Base-by-base conservation (phyloP, 2,329 filamentous ascomycete species). In the Hirsutella rhossiliensis region DNA sequence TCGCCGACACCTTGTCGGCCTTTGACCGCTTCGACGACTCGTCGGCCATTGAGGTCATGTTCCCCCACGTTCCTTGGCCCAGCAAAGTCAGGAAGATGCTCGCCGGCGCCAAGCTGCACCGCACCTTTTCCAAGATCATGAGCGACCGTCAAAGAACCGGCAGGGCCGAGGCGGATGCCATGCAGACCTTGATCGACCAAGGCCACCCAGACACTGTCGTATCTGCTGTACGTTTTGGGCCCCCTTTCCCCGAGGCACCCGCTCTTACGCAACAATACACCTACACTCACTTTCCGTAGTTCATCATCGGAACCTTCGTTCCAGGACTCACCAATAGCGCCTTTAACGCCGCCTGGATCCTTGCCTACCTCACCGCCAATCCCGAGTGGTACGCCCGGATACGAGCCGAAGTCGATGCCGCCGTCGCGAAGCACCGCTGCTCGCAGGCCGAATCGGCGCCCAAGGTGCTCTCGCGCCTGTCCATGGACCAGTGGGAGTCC, bases 311-410 rank as follows among this genome's bases (percentile, higher is more conserved):
- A 11, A 61, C 71, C 0, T 57, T 79, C 3, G 76, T 75, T 52
- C 73, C 75, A 1, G 75, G 74, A n/a, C 60, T 73, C 30, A 49
- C 76, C n/a, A 79, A 78, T 56, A 72, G 62, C 20, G 73, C 72
- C 32, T 67, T 75, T 54, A 77, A 75, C 48, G 68, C 71, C 1
- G 67, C 68, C 2, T 77, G 69, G 65, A 58, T 77, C 47, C 54
- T 78, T 47, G 47, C 67, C 55, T 66, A 72, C 62, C 62, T 80
- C 43, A 55, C 72, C 43, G 45, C 65, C 42, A 53, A 72, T 51
- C 56, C 64, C 13, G 44, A 67, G 43, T 70, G 77, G 77, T 62
- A 66, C 32, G 48, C 44, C 12, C 60, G 63, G 40, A 58, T 69
- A 2, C 68, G 62, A 27, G 57, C 60, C 7, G 74, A 80, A 54